Conservation (phyloP, 2,329 filamentous ascomycete species). For the Thielaviopsis populi region DNA sequence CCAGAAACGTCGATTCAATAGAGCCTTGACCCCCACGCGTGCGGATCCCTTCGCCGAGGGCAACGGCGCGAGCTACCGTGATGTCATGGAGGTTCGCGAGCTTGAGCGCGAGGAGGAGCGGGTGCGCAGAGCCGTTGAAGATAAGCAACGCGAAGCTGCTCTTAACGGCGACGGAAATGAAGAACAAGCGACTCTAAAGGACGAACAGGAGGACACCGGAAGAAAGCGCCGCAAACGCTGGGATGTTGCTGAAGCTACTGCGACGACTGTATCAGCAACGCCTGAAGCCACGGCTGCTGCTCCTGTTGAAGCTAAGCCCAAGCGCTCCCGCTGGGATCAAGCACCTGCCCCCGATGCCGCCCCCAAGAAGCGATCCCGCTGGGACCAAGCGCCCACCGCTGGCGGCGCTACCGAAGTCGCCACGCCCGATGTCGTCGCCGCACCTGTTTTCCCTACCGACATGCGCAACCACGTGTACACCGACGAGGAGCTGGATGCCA, state of each 20-base stretch:
- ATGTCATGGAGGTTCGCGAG: constrained; percentile 81
- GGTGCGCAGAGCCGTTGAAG: constrained; percentile 63
- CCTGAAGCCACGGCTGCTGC: constrained; percentile 29
- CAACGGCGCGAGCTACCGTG: constrained; percentile 70
- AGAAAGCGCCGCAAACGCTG: constrained; percentile 89
- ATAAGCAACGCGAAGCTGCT: constrained; percentile 46
- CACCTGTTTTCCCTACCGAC: constrained; percentile 72
- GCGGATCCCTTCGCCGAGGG: constrained; percentile 68
- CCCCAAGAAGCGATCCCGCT: constrained; percentile 66
- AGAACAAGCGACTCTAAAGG: constrained; percentile 53
- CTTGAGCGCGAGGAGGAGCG: constrained; percentile 87
- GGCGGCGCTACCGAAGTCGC: constrained; percentile 60
- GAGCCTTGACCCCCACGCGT: constrained; percentile 69
- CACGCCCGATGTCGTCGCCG: constrained; percentile 50
- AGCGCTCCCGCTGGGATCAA: constrained; percentile 80
- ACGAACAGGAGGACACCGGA: constrained; percentile 56
- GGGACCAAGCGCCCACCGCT: constrained; percentile 78
- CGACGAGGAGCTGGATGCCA: constrained; percentile 83
- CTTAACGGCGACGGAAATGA: constrained; percentile 41
- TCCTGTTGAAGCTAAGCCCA: constrained; percentile 43
- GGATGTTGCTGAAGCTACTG: constrained; percentile 45
- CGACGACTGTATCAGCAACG: constrained; percentile 33
- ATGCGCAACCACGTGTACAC: constrained; percentile 70
- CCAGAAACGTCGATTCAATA: constrained; percentile 87
- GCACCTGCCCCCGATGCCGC: constrained; percentile 47